Conservation (phyloP, 768 basidiomycete genomes). For the Russula griseocarnosa region DNA sequence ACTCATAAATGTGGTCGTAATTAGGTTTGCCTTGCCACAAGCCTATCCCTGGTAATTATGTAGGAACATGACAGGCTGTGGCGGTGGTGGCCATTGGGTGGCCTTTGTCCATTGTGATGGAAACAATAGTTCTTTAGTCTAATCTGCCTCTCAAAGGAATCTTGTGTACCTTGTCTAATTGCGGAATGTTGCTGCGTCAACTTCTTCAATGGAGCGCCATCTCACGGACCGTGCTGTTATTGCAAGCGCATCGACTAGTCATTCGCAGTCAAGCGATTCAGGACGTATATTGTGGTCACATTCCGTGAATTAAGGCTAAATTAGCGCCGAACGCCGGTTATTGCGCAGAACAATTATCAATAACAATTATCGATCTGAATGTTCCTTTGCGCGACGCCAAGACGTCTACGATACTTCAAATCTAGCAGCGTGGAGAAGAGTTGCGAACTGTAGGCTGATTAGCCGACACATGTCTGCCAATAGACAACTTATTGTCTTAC, state of each 20-base stretch:
- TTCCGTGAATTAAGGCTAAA: background rate
- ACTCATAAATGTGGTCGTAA: too few relatives aligned
- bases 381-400: background rate
- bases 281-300: background rate
- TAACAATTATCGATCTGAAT: background rate
- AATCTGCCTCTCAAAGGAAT: background rate
- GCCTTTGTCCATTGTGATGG: background rate
- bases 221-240: background rate
- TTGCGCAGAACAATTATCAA: background rate
- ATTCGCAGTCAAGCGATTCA: background rate
- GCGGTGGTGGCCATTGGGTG: background rate
- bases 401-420: slow-evolving; percentile 29
- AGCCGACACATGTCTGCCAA: background rate
- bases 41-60: background rate
- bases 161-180: background rate
- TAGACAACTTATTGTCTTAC: slow-evolving; percentile 37
- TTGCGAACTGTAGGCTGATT: slow-evolving; percentile 33
- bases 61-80: background rate
- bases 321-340: background rate
- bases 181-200: background rate
- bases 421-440: slow-evolving; percentile 39
- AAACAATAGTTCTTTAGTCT: background rate
- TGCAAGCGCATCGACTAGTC: background rate
- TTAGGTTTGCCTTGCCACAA: background rate
- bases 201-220: background rate